Base-by-base conservation (phyloP, 2,329 filamentous ascomycete genomes). In the Cryphonectria parasitica region DNA sequence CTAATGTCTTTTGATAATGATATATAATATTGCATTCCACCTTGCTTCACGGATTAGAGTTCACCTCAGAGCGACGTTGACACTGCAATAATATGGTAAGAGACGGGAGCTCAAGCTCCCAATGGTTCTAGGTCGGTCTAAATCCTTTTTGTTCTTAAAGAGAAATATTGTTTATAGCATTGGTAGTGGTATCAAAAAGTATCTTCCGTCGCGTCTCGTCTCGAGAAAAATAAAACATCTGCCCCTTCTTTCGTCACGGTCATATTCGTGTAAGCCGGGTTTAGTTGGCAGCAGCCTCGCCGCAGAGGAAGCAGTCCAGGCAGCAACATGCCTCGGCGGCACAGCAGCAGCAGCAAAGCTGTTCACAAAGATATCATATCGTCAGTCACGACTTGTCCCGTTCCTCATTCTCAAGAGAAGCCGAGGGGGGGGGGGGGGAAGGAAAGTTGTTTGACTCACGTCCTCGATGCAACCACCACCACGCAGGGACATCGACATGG, bases 401-500 rank as follows among this genome's bases (percentile, higher is more conserved):
- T n/a, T 8, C 5, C 28, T 36, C 15, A n/a, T n/a, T 5, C 36
- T 39, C 36, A 4, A 62, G 7, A 60, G 28, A 60, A 15, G 28
- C 34, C 25, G 4, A 60, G 3, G 62, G 25, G 7, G 45, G 19
- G 25, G n/a, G n/a, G 22, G n/a, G 56, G 4, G 1, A 19, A 13
- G 17, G 8, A 2, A 36, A 19, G 17, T 22, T 1, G 22, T 28
- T 45, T 43, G 7, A 68, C 71, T 69, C 28, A 71, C 69, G 54
- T 73, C 72, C 19, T 73, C 75, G 64, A 58, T 73, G 58, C 74
- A 71, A 64, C 73, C 75, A 28, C 76, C 76, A 34, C 76, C 76
- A 63, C 76, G 76, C 60, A 77, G 60, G 62, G 61, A 71, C 71
- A 73, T 73, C 15, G 73, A 68, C 76, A 77, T 77, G 61, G 74